phyloP scores from a whole-genome alignment of 305 asterid genomes.

The Fraxinus baroniana region DNA sequence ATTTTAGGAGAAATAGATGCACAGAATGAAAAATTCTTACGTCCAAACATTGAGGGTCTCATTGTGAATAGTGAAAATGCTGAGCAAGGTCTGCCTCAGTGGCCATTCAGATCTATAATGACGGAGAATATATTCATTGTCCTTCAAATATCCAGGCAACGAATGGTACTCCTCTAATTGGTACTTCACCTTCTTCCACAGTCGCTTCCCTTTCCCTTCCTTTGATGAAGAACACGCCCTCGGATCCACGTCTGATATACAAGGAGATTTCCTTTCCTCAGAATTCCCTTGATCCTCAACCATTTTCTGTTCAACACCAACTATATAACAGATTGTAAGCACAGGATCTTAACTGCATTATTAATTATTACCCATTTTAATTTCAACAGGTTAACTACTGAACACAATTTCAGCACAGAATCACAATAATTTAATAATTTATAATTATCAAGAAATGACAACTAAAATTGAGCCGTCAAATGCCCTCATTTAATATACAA shows the following conservation, averaged over 20 bases:
- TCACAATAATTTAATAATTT: background rate
- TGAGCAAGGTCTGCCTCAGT: constrained; percentile 70
- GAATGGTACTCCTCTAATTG: constrained; percentile 94
- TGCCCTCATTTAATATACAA: background rate
- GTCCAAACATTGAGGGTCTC: constrained; percentile 99
- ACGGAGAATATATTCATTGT: constrained; percentile 78
- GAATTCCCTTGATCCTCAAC: constrained; percentile 36
- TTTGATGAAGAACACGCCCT: constrained; percentile 20
- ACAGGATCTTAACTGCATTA: background rate
- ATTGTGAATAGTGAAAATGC: constrained; percentile 83
- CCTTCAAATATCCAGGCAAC: constrained; percentile 89
- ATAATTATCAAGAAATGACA: background rate
- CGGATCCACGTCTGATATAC: constrained; percentile 38
- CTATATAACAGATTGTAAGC: constrained; percentile 1
- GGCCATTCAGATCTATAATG: constrained; percentile 95
- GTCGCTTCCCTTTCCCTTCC: constrained; percentile 69
- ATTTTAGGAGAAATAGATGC: constrained; percentile 7
- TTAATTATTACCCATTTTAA: constrained; percentile 44
- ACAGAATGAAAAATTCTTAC: constrained; percentile 42
- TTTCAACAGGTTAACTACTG: background rate
- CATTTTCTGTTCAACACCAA: constrained; percentile 42
- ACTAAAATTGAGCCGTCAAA: background rate
- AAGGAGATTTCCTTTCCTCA: constrained; percentile 22
- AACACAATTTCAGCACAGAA: constrained; percentile 6
- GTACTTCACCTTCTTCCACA: constrained; percentile 92